These are phyloP conservation scores for Cadophora sp. DNA, from an alignment of 2,329 filamentous ascomycete genomes.

Conservation along the genomic window DNA sequence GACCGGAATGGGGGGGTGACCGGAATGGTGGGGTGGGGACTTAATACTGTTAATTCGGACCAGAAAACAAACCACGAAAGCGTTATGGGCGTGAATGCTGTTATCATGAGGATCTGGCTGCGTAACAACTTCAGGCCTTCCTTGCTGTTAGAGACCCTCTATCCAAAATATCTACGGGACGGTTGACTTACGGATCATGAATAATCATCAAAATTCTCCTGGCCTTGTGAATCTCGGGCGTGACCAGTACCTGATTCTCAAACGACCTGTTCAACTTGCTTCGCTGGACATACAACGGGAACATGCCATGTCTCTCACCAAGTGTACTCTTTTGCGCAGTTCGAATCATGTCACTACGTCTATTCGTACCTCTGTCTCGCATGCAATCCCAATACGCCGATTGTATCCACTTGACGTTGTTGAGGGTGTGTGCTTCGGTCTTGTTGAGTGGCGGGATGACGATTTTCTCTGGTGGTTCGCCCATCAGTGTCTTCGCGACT, in stretches of 20 bases:
- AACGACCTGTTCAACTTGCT: conserved; percentile 77
- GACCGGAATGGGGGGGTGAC: too few species aligned
- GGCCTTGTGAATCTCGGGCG: conserved; percentile 69
- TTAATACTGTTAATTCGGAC: conserved; percentile 37
- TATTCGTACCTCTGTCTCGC: conserved; percentile 64
- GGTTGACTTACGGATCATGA: conserved; percentile 78
- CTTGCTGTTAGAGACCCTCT: conserved; percentile 20
- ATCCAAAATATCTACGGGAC: neutral
- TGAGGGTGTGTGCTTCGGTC: conserved; percentile 62
- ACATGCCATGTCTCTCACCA: conserved; percentile 77
- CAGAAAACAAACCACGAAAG: conserved; percentile 75
- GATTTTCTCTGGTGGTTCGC: conserved; percentile 79
- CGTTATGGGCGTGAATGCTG: conserved; percentile 80
- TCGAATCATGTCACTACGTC: conserved; percentile 82
- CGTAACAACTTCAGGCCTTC: conserved; percentile 72
- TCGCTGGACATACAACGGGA: conserved; percentile 79
- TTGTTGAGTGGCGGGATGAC: conserved; percentile 62
- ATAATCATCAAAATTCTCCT: conserved; percentile 82
- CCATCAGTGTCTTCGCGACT: conserved; percentile 92
- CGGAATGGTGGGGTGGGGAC: too few species aligned
- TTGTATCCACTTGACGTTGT: conserved; percentile 65
- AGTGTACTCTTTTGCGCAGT: conserved; percentile 76
- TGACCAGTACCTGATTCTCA: conserved; percentile 85
- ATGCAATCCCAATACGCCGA: conserved; percentile 88
- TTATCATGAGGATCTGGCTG: conserved; percentile 74